Evolutionary conservation across 1,139 yeast species (phyloP), one percentile per base, ranked within the genome.

Genomic region (Blastobotrys aristatus): DNA sequence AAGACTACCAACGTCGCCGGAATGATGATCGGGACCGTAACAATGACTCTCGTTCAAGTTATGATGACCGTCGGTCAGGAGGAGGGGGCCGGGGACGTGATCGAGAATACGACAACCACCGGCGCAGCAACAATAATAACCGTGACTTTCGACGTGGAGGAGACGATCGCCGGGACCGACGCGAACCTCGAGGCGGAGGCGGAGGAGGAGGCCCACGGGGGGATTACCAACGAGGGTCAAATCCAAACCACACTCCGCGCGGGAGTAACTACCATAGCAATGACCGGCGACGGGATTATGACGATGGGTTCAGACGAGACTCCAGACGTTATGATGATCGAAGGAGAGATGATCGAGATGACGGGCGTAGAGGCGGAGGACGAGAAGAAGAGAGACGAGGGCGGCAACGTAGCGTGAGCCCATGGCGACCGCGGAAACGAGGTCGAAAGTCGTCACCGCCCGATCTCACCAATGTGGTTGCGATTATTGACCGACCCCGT

Each of bases 401-500:
- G 10, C 36, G 53, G 13, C 51, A 49, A 27, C 53, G 55, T 27
- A 44, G 53, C 31, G 40, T 45, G 11, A 48, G 53, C 16, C 48
- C 52, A 30, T 26, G 50, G 41, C 36, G 46, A 20, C 7, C 42
- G 14, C 14, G 21, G 22, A 27, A 27, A 14, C 33, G 42, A 39
- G 42, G 30, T 8, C 26, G 40, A 37, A 13, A 16, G 11, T 8
- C 31, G 45, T 20, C 44, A 26, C 38, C 40, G 26, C 57, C 53
- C 26, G 67, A 69, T 37, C 55, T 71, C 20, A 56, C 60, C 1
- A 53, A 58, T 26, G 73, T 71, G 0, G 57, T 64, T 0, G 71
- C 82, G 0, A 63, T 79, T 17, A 71, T 75, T 48, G 64, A 72
- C 44, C 58, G 78, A 13, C 57, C 58, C 43, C 70, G 80, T 35